Evolutionary conservation across 2,329 filamentous ascomycete species (phyloP).

Genomic region (Fragosphaeria purpurea): DNA sequence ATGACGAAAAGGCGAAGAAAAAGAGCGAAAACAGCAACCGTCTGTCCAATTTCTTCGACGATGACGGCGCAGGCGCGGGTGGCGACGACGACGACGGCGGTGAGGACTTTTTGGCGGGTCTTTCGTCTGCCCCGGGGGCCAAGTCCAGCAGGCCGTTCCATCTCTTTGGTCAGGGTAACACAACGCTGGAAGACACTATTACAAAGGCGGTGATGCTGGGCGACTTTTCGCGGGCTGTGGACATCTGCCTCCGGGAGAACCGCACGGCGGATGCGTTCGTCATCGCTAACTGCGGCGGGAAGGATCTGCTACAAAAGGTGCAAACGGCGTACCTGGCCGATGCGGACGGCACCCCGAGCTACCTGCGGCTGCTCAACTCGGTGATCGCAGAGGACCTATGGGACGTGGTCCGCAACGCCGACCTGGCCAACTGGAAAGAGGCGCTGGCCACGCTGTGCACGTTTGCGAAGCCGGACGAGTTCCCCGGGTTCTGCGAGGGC

Average conservation of each 20-base stretch:
- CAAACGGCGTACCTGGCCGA: slow-evolving; percentile 83
- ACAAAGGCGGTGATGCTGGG: slow-evolving; percentile 83
- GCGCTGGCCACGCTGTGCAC: slow-evolving; percentile 94
- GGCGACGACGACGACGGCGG: slow-evolving; percentile 51
- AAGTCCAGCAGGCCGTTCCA: slow-evolving; percentile 94
- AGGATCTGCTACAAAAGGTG: slow-evolving; percentile 87
- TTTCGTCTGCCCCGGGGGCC: slow-evolving; percentile 79
- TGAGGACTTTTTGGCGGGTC: slow-evolving; percentile 77
- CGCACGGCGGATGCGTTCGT: slow-evolving; percentile 94
- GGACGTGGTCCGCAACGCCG: slow-evolving; percentile 96
- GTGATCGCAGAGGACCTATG: slow-evolving; percentile 95
- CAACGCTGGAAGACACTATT: slow-evolving; percentile 72
- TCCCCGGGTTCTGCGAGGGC: slow-evolving; percentile 88
- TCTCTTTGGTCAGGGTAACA: slow-evolving; percentile 75
- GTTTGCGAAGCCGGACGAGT: slow-evolving; percentile 83
- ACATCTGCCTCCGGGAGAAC: slow-evolving; percentile 79
- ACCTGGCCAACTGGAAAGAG: slow-evolving; percentile 90
- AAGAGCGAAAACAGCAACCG: slow-evolving; percentile 51
- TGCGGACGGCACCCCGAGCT: slow-evolving; percentile 76
- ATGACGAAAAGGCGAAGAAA: slow-evolving; percentile 15
- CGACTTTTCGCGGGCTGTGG: slow-evolving; percentile 80
- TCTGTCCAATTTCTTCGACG: slow-evolving; percentile 71
- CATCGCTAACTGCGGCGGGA: slow-evolving; percentile 92
- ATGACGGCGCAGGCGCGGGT: slow-evolving; percentile 57
- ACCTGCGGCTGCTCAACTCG: slow-evolving; percentile 79